Evolutionary conservation across 2,329 filamentous ascomycete genomes (phyloP).

Genomic region (Xylaria sp.): DNA sequence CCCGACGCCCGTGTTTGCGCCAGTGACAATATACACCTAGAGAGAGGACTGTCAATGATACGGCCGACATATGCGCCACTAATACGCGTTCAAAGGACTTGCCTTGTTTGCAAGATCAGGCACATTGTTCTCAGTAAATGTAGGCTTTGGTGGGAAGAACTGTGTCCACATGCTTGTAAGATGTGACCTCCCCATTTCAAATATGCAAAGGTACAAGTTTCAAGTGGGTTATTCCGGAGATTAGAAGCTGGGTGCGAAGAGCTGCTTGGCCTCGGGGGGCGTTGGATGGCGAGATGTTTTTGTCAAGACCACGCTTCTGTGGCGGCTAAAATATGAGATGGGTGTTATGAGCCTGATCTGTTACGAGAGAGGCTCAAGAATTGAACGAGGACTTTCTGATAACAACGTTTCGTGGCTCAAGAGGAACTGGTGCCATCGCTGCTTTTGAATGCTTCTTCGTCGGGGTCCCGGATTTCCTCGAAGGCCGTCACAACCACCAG

Average conservation of each 20-base stretch:
- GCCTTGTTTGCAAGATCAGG: background rate
- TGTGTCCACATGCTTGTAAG: constrained; percentile 4
- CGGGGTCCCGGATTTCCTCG: background rate
- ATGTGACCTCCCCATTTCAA: background rate
- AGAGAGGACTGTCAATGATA: background rate
- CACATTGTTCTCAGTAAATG: background rate
- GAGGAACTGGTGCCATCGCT: background rate
- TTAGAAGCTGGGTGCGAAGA: background rate
- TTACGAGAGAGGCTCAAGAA: background rate
- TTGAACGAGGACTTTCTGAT: background rate
- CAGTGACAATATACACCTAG: constrained; percentile 35
- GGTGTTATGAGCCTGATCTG: background rate
- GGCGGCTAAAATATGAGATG: background rate
- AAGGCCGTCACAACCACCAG: background rate
- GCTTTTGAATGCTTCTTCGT: background rate
- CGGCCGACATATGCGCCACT: background rate
- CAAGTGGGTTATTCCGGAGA: background rate
- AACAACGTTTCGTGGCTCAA: background rate
- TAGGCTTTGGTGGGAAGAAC: background rate
- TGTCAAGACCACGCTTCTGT: background rate
- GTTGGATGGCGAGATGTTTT: background rate
- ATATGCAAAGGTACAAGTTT: background rate
- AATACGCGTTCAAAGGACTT: background rate
- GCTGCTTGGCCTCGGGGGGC: background rate
- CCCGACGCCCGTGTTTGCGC: constrained; percentile 51